Percentiles rank a stretch among this genome's conserved stretches.
phyloP scores from a whole-genome alignment of 2,329 filamentous ascomycete genomes.

The Daldinia eschscholtzii region DNA sequence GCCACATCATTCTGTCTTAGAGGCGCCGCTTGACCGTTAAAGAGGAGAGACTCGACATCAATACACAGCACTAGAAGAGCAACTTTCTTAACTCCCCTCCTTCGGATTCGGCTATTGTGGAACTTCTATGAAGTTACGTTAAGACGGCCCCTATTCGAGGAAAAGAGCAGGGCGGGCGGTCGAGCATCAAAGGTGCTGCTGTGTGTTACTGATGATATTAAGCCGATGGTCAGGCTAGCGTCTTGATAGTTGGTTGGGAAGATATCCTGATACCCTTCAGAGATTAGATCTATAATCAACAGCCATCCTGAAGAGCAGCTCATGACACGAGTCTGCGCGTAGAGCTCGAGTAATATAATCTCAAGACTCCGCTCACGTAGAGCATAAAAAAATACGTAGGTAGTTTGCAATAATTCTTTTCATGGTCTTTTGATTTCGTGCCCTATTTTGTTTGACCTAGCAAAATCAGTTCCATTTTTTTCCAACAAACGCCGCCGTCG shows the following conservation, averaged over 20 bases:
- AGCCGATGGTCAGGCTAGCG: neutral
- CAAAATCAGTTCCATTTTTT: conserved; percentile 13
- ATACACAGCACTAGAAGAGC: neutral
- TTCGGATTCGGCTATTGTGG: neutral
- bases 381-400: neutral
- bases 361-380: too few species aligned
- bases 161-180: neutral
- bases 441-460: conserved; percentile 4
- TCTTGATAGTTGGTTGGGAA: neutral
- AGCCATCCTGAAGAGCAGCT: neutral
- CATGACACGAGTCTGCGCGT: too few species aligned
- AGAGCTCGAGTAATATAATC: neutral
- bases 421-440: conserved; percentile 9
- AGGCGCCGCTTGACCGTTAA: neutral
- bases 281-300: neutral
- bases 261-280: neutral
- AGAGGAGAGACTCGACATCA: neutral
- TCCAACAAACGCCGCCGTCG: conserved; percentile 3
- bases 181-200: neutral
- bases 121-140: neutral
- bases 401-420: neutral
- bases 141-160: neutral
- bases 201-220: neutral
- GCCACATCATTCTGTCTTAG: neutral
- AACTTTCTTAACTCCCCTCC: neutral